phyloP scores from a whole-genome alignment of 352 stramenopile genomes.

The Phytophthora tentaculata region DNA sequence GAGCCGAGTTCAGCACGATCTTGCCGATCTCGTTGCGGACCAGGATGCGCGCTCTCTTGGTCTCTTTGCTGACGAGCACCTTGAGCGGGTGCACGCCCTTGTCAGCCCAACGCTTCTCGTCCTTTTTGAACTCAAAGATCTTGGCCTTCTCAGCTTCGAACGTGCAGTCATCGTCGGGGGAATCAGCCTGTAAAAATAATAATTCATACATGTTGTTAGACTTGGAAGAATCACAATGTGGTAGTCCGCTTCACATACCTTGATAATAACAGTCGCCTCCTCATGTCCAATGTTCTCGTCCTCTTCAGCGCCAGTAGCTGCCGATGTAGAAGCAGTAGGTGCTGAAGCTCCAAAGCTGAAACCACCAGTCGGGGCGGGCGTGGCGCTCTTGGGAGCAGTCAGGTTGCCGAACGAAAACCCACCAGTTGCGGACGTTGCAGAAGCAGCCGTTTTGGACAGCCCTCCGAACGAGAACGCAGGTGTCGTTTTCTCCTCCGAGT shows the following conservation, averaged over 20 bases:
- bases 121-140: slow-evolving; percentile 87
- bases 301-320: slow-evolving; percentile 56
- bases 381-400: slow-evolving; percentile 24
- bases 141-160: slow-evolving; percentile 85
- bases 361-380: slow-evolving; percentile 21
- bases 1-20: slow-evolving; percentile 81
- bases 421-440: slow-evolving; percentile 27
- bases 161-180: slow-evolving; percentile 70
- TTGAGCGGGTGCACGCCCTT: slow-evolving; percentile 85
- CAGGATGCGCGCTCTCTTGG: slow-evolving; percentile 73
- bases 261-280: slow-evolving; percentile 87
- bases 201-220: slow-evolving; percentile 3
- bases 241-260: slow-evolving; percentile 46
- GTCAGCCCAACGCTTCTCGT: slow-evolving; percentile 89
- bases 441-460: slow-evolving; percentile 27
- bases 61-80: slow-evolving; percentile 77
- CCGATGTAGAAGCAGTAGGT: slow-evolving; percentile 21
- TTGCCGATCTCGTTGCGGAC: slow-evolving; percentile 89
- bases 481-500: slow-evolving; percentile 37
- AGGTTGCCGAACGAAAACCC: slow-evolving; percentile 57
- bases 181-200: slow-evolving; percentile 49
- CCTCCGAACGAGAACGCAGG: slow-evolving; percentile 57
- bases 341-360: slow-evolving; percentile 43
- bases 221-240: background rate
- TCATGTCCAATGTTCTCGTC: slow-evolving; percentile 85